Conservation (phyloP, 495 filamentous ascomycete genomes). For the Xylaria acuta region DNA sequence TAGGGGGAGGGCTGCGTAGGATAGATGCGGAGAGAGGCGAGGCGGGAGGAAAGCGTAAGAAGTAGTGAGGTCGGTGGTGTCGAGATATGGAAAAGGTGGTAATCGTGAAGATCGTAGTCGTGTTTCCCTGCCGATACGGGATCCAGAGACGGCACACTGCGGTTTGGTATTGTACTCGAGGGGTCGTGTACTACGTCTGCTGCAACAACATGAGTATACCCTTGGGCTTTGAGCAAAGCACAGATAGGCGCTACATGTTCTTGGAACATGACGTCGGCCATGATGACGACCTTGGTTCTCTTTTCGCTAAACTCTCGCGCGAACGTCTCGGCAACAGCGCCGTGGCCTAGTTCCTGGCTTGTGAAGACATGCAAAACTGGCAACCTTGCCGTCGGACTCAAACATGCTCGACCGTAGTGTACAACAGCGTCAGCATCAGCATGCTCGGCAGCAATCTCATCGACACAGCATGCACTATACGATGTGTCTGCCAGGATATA, state of each 20-base stretch:
- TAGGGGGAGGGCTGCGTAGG: conserved; percentile 59
- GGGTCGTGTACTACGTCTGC: conserved; percentile 81
- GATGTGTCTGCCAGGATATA: conserved; percentile 95
- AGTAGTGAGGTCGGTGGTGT: conserved; percentile 83
- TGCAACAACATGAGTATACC: conserved; percentile 72
- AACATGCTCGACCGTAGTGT: conserved; percentile 91
- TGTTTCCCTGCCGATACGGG: conserved; percentile 9
- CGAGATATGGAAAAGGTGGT: conserved; percentile 89
- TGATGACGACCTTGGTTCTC: conserved; percentile 71
- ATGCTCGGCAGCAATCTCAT: conserved; percentile 96
- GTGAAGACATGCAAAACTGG: conserved; percentile 96
- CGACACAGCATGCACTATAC: conserved; percentile 95
- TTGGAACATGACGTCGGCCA: conserved; percentile 88
- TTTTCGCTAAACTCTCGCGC: conserved; percentile 68
- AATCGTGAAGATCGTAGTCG: conserved; percentile 62
- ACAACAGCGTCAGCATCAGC: conserved; percentile 89
- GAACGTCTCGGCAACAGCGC: conserved; percentile 66
- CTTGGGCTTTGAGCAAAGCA: conserved; percentile 45
- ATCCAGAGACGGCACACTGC: conserved; percentile 48
- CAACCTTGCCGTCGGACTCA: conserved; percentile 86
- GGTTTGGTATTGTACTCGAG: conserved; percentile 83
- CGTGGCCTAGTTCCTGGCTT: conserved; percentile 64
- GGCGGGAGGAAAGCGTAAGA: conserved; percentile 83
- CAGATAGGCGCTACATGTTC: conserved; percentile 63
- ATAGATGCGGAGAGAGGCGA: conserved; percentile 78